Base-by-base conservation (phyloP, 768 basidiomycete species). In the Coprinopsis marcescibilis region DNA sequence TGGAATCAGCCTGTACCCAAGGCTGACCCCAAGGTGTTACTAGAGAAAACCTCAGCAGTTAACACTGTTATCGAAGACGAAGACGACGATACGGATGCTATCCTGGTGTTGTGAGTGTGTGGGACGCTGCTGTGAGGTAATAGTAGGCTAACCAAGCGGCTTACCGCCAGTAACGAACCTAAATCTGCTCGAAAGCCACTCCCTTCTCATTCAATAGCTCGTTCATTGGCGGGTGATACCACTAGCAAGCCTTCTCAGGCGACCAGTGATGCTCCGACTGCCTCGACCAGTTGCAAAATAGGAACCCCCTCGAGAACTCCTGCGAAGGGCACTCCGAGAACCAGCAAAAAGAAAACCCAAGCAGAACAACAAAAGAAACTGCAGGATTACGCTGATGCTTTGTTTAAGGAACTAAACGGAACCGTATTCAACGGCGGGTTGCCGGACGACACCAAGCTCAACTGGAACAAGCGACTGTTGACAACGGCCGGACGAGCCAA, bases 401-500 rank as follows among this genome's bases (percentile, higher is more conserved):
- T 87, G n/a, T 88, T 85, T 51, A 52, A 60, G 11, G 77, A 80
- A 52, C 66, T 88, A 34, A 88, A 88, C 55, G 57, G 52, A 11
- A 55, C 58, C 1, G 72, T 86, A 25, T 89, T 89, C 53, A 65
- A 71, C 10, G 60, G 69, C 48, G 65, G 63, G 8, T 60, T 88
- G 17, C 83, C 85, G 3, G 57, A 59, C 14, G 60, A 72, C 5
- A 83, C 83, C 1, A 64, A 70, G 47, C 60, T 89, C 3, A 73
- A 69, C 36, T 89, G 86, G 86, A 89, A 70, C 54, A 80, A 77
- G 51, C 68, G 81, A 26, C 55, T 89, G 26, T 52, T 77, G 45
- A 78, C 78, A 1, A 88, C 86, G 0, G 86, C 86, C 2, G 86
- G 86, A 2, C 68, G 76, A 56, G 86, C 86, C 4, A 76, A 71